Percentiles rank a stretch among this genome's conserved stretches.
phyloP scores from a whole-genome alignment of 345 rosid genomes.

The Eucalyptus caleyi region DNA sequence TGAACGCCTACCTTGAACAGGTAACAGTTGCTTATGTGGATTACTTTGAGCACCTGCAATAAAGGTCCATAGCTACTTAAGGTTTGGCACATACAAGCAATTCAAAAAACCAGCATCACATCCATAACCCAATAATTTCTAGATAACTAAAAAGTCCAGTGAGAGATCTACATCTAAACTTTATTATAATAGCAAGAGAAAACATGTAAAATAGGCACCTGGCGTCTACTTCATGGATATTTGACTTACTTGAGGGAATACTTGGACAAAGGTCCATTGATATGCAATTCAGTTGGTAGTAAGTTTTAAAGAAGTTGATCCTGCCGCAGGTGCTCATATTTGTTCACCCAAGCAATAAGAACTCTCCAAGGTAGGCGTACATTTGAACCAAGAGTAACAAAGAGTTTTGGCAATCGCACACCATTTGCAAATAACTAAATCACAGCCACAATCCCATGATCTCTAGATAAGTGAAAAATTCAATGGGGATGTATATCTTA shows the following conservation, averaged over 20 bases:
- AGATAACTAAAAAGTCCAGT: background rate
- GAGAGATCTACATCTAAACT: background rate
- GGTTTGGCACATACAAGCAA: background rate
- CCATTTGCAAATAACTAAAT: background rate
- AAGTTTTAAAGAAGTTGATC: background rate
- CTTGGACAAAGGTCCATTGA: background rate
- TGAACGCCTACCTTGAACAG: conserved; percentile 22
- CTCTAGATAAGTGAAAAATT: background rate
- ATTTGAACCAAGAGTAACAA: background rate
- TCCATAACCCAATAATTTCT: background rate
- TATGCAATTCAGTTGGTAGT: background rate
- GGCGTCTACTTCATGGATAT: background rate
- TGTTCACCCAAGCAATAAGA: background rate
- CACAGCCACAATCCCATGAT: background rate
- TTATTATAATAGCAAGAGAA: background rate
- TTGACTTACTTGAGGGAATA: background rate
- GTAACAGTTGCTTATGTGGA: conserved; percentile 9
- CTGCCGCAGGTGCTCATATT: background rate
- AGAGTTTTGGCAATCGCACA: background rate
- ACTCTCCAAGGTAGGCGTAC: background rate
- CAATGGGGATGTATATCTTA: background rate
- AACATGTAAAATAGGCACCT: background rate
- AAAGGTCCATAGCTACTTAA: background rate
- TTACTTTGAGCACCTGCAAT: conserved; percentile 40
- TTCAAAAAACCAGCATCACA: background rate